Conservation (phyloP, 2,329 filamentous ascomycete species). For the Calonectria hawksworthii region DNA sequence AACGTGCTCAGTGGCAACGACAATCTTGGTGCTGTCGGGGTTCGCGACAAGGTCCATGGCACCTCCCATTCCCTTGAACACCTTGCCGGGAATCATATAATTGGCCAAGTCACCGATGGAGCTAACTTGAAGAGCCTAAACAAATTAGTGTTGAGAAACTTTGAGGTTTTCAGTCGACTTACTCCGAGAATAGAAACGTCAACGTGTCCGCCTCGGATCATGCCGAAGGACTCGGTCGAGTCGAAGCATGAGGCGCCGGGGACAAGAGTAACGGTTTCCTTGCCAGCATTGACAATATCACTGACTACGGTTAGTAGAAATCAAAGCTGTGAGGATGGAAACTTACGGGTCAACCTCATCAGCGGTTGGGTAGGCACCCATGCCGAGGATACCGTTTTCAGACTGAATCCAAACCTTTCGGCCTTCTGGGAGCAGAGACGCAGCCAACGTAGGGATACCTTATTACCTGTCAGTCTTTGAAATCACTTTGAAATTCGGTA, state of each 20-base stretch:
- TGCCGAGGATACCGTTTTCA: conserved; percentile 88
- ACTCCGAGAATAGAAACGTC: conserved; percentile 86
- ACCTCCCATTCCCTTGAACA: conserved; percentile 89
- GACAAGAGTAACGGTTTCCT: conserved; percentile 86
- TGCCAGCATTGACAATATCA: conserved; percentile 88
- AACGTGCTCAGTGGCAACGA: conserved; percentile 78
- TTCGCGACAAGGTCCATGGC: conserved; percentile 82
- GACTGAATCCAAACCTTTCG: conserved; percentile 86
- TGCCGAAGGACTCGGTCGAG: conserved; percentile 85
- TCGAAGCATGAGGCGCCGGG: conserved; percentile 85
- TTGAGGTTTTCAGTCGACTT: conserved; percentile 33
- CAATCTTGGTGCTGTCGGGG: conserved; percentile 79
- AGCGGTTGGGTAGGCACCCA: conserved; percentile 83
- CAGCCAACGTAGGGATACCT: conserved; percentile 89
- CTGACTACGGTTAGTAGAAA: conserved; percentile 44
- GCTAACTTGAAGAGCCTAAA: conserved; percentile 79
- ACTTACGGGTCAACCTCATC: conserved; percentile 76
- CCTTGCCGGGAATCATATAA: conserved; percentile 91
- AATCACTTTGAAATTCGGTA: too few species aligned
- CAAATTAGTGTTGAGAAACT: neutral
- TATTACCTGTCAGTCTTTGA: neutral
- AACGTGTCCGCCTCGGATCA: conserved; percentile 89
- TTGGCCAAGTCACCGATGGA: conserved; percentile 86
- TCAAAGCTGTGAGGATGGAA: neutral
- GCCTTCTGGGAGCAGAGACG: conserved; percentile 77